phyloP scores from a whole-genome alignment of 2,329 filamentous ascomycete genomes.

The Sporothrix brunneoviolacea region DNA sequence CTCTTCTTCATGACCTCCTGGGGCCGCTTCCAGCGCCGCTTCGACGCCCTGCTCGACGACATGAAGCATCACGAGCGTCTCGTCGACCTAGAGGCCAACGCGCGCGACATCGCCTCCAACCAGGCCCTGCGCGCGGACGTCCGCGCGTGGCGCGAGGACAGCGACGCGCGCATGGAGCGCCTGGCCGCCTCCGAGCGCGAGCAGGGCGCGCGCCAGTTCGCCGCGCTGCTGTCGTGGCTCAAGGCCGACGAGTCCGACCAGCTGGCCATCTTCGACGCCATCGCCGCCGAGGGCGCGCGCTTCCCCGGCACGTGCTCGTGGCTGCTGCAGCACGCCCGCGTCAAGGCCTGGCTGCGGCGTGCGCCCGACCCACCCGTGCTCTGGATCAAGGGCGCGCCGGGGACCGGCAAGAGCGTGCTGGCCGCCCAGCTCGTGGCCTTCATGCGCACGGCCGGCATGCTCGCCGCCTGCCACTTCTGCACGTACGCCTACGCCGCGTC shows the following conservation, averaged over 20 bases:
- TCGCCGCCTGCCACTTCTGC: constrained; percentile 30
- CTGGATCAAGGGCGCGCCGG: constrained; percentile 29
- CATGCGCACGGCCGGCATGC: constrained; percentile 15
- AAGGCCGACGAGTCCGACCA: constrained; percentile 28
- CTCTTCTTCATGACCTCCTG: constrained; percentile 31
- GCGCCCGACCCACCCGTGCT: constrained; percentile 21
- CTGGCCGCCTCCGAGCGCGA: constrained; percentile 21
- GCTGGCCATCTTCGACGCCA: constrained; percentile 23
- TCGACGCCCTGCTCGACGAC: constrained; percentile 29
- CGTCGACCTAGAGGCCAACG: constrained; percentile 29
- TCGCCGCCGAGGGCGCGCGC: constrained; percentile 20
- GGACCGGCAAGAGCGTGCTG: constrained; percentile 32
- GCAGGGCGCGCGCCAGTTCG: constrained; percentile 21
- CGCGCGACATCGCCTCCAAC: constrained; percentile 23
- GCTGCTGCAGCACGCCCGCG: constrained; percentile 24
- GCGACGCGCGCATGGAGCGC: constrained; percentile 10
- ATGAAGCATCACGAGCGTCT: constrained; percentile 26
- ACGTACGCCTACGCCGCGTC: constrained; percentile 27
- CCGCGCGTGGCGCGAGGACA: constrained; percentile 22
- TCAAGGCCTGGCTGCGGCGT: constrained; percentile 23
- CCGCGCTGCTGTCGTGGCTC: constrained; percentile 24
- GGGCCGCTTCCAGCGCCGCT: constrained; percentile 31
- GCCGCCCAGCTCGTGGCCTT: constrained; percentile 26
- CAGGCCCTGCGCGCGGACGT: constrained; percentile 21
- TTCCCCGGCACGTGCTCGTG: constrained; percentile 29